phyloP scores from a whole-genome alignment of 176 grass and related monocot genomes.

The Oropetium thomaeum region DNA sequence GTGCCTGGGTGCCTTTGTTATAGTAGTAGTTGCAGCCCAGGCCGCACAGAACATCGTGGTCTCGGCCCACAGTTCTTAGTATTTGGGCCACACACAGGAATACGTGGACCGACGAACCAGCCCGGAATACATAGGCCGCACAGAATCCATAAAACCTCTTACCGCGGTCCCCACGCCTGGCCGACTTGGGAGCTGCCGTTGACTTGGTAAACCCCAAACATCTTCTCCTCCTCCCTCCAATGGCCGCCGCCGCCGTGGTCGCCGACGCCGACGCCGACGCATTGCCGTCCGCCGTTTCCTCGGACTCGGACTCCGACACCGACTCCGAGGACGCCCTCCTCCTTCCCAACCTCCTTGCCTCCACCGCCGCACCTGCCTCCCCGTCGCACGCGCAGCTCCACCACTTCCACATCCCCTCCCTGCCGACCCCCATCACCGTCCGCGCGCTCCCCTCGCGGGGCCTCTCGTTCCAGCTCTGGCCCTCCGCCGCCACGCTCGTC shows the following conservation, averaged over 20 bases:
- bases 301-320: not conserved
- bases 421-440: constrained; percentile 50
- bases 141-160: no score
- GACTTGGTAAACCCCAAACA: not conserved
- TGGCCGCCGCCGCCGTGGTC: constrained; percentile 1
- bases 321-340: constrained; percentile 33
- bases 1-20: no score
- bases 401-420: constrained; percentile 45
- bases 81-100: no score
- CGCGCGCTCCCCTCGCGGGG: constrained; percentile 63
- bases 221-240: not conserved
- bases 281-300: not conserved
- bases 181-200: not conserved
- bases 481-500: constrained; percentile 72
- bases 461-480: constrained; percentile 97
- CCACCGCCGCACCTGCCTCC: not conserved
- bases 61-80: no score
- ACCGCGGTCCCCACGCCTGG: not conserved
- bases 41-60: no score
- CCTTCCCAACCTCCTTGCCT: constrained; percentile 40
- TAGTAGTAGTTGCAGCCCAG: no score
- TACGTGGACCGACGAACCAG: no score
- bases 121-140: no score
- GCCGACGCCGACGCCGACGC: not conserved
- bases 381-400: constrained; percentile 35